phyloP scores from a whole-genome alignment of 1,284 basidiomycete species.

The Fomes fomentarius region DNA sequence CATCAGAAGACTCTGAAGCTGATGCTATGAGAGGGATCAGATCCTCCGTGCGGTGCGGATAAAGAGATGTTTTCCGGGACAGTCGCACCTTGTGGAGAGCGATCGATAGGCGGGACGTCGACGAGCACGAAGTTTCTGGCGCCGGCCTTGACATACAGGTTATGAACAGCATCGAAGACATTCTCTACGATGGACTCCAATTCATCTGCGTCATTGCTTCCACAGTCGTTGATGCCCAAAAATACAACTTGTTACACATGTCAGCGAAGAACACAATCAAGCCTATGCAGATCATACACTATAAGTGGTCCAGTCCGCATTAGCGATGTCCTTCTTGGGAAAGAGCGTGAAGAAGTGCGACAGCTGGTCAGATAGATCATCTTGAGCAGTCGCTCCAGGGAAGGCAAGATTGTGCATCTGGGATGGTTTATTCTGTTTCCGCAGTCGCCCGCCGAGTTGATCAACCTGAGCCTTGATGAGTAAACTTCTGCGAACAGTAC shows the following conservation, averaged over 20 bases:
- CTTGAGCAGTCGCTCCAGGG: constrained; percentile 24
- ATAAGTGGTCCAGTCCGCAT: neutral
- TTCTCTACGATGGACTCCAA: constrained; percentile 23
- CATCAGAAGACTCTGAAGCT: constrained; percentile 6
- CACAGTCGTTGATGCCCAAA: constrained; percentile 31
- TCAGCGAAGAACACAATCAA: neutral
- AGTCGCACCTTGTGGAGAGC: constrained; percentile 28
- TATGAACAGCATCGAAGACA: constrained; percentile 24
- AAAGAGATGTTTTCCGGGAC: too few relatives aligned
- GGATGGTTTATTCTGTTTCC: neutral
- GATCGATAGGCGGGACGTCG: constrained; percentile 30
- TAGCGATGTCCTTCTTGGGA: constrained; percentile 4
- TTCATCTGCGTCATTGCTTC: constrained; percentile 20
- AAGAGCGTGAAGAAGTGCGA: constrained; percentile 11
- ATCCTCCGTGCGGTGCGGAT: too few relatives aligned
- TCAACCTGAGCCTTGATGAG: neutral
- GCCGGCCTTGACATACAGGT: constrained; percentile 29
- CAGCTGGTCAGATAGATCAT: constrained; percentile 23
- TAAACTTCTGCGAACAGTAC: neutral
- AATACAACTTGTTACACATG: constrained; percentile 16
- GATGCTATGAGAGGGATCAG: neutral
- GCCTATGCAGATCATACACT: neutral
- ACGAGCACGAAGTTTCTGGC: constrained; percentile 32
- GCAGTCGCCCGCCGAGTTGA: neutral
- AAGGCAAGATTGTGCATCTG: constrained; percentile 19